Evolutionary conservation across 805 yeast genomes (phyloP), one percentile per base, ranked within the genome.

Genomic region (Nakazawaea siamensis): DNA sequence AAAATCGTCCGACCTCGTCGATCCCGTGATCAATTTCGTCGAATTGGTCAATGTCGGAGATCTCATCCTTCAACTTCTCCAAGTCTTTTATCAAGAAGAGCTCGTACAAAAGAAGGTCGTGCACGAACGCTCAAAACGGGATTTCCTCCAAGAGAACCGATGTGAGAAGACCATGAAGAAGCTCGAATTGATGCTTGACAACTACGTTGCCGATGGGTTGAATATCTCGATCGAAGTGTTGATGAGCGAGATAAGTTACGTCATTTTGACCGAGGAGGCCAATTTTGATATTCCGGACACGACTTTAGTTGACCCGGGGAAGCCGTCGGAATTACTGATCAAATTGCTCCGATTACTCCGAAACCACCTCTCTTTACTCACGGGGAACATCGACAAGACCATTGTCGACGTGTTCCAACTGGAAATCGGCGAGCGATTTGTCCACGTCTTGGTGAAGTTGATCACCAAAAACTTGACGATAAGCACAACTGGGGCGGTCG

Each of bases 31-130:
- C 0, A 74, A 83, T 29, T 90, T 92, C 47, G 81, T 94, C 13
- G 97, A 90, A 51, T 67, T 92, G 38, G 92, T 92, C 24, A 92
- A 88, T 47, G 78, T 85, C 40, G 97, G 96, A 4, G 98, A 90
- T 54, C 62, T 90, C 38, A 84, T 92, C 16, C 80, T 86, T 48
- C 97, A 90, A 52, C 85, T 90, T 94, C 61, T 88, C 29, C 87
- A 83, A 34, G 84, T 86, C 5, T 92, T 92, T 47, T 90, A 86
- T 58, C 81, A 82, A 46, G 88, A 84, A 52, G 97, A 90, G 52
- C 66, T 90, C 44, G 53, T 76, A 6, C 55, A 62, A 35, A 62
- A 54, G 19, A 64, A 70, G 25, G 66, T 85, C 16, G 74, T 86
- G 18, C 34, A 35, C 11, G 38, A 37, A 13, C 52, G 50, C 18